A percentile compares a stretch with the other conserved stretches of the same genome.
These are phyloP conservation scores for Tetragonia tetragonoides DNA, from an alignment of 148 eudicot genomes.

Conservation along the genomic window DNA sequence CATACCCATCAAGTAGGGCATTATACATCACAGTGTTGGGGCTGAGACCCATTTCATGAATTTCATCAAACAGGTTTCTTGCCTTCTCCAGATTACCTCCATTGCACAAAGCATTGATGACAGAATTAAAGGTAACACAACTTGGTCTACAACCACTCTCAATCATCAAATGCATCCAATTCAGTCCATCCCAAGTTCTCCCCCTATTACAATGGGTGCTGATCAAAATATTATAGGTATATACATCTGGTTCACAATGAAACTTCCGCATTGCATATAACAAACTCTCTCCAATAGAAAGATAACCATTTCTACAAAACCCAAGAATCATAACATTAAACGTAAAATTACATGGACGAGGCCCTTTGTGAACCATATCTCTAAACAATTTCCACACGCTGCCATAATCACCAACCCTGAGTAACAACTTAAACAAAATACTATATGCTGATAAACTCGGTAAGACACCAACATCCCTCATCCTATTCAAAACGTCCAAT, in stretches of 20 bases:
- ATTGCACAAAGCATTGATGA: conserved; percentile 70
- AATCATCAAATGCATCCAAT: conserved; percentile 63
- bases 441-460: conserved; percentile 59
- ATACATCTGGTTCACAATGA: conserved; percentile 58
- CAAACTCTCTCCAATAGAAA: conserved; percentile 64
- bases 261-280: conserved; percentile 61
- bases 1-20: conserved; percentile 76
- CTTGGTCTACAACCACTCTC: conserved; percentile 59
- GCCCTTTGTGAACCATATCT: conserved; percentile 71
- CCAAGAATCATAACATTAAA: conserved; percentile 70
- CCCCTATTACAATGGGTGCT: conserved; percentile 66
- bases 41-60: conserved; percentile 46
- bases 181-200: conserved; percentile 51
- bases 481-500: conserved; percentile 48
- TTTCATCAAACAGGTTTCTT: conserved; percentile 51
- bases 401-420: conserved; percentile 70
- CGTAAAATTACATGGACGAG: conserved; percentile 43
- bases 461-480: conserved; percentile 55
- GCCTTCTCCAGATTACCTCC: conserved; percentile 76
- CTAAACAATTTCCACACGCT: conserved; percentile 84
- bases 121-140: conserved; percentile 45
- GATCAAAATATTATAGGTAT: conserved; percentile 76
- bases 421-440: conserved; percentile 53
- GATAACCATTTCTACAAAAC: conserved; percentile 63
- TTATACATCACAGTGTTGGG: conserved; percentile 58